Evolutionary conservation across 108 stramenopile genomes (phyloP).

Genomic region (Schizochytrium sp.): DNA sequence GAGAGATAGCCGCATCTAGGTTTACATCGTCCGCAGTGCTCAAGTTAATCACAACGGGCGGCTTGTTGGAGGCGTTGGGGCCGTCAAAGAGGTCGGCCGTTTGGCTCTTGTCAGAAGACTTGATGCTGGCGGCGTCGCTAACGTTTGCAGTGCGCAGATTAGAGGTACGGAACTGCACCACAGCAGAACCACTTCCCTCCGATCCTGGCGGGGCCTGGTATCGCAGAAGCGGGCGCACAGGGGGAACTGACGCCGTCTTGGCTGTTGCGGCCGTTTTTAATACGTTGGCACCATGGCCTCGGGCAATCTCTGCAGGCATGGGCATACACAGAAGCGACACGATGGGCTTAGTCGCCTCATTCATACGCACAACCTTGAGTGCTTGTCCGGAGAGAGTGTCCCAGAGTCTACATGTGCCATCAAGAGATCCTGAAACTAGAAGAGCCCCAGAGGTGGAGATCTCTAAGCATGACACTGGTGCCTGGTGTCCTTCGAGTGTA

Average conservation of each 20-base stretch:
- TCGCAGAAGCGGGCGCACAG: conserved; percentile 2
- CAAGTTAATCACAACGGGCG: no score
- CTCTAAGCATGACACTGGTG: background rate
- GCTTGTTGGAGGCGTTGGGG: no score
- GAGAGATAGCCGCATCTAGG: no score
- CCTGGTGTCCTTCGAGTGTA: conserved; percentile 20
- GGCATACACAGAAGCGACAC: conserved; percentile 26
- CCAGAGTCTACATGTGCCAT: conserved; percentile 41
- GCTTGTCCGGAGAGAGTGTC: conserved; percentile 16
- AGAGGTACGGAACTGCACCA: conserved; percentile 12
- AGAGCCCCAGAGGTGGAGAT: background rate
- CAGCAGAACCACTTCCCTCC: background rate
- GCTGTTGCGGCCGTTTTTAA: background rate
- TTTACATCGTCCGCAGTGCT: no score
- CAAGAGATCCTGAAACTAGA: conserved; percentile 47
- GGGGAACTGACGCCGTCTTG: conserved; percentile 28
- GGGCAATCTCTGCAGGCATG: conserved; percentile 49
- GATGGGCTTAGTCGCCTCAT: background rate
- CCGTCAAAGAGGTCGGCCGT: no score
- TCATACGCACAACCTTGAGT: conserved; percentile 55
- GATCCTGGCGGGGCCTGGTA: conserved; percentile 35
- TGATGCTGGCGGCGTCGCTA: no score
- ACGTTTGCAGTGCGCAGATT: background rate
- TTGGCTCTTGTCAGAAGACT: no score
- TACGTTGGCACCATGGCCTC: conserved; percentile 29